These are phyloP conservation scores for Eutrema yunnanense DNA, from an alignment of 345 rosid genomes.

Conservation along the genomic window DNA sequence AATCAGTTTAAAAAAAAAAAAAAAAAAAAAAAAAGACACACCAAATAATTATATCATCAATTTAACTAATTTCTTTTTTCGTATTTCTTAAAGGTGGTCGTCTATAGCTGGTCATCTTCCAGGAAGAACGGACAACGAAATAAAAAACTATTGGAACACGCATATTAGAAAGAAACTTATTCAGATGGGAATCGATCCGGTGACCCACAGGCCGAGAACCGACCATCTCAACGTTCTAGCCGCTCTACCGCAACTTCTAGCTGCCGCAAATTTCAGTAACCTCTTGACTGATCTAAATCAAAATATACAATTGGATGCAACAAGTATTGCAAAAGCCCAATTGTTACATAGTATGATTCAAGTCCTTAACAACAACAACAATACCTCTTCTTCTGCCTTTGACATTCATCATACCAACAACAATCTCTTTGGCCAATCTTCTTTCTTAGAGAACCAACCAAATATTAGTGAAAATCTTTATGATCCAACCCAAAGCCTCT, in stretches of 20 bases:
- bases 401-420: slow-evolving; percentile 22
- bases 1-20: no score
- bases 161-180: slow-evolving; percentile 33
- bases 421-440: slow-evolving; percentile 23
- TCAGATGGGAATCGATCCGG: slow-evolving; percentile 31
- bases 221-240: slow-evolving; percentile 49
- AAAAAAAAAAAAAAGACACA: no score
- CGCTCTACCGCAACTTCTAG: slow-evolving; percentile 47
- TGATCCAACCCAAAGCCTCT: slow-evolving; percentile 30
- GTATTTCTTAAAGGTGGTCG: slow-evolving; percentile 27
- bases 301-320: slow-evolving; percentile 42
- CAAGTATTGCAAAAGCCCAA: slow-evolving; percentile 51
- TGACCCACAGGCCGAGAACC: slow-evolving; percentile 28
- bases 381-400: slow-evolving; percentile 22
- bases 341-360: slow-evolving; percentile 46
- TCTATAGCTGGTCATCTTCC: slow-evolving; percentile 35
- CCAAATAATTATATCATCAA: not conserved
- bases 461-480: not conserved
- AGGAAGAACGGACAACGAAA: slow-evolving; percentile 34
- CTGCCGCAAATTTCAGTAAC: slow-evolving; percentile 47
- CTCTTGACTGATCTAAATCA: slow-evolving; percentile 32
- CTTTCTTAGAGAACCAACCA: slow-evolving; percentile 29
- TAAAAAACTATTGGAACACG: slow-evolving; percentile 32
- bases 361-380: slow-evolving; percentile 23
- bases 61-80: not conserved